Base-by-base conservation (phyloP, 139 green algal species). In the Dunaliella primolecta region DNA sequence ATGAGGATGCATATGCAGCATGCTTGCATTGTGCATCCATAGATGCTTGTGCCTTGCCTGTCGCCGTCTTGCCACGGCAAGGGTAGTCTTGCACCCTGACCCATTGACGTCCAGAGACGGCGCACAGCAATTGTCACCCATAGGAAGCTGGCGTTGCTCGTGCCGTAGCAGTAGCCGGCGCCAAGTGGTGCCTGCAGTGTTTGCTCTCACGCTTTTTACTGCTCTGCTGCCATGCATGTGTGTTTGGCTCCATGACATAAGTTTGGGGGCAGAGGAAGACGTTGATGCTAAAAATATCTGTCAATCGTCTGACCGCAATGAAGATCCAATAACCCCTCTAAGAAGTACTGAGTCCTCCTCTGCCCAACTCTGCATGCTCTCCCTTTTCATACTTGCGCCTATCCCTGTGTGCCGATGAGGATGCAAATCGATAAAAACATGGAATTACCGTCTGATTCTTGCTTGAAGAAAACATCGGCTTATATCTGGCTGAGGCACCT, bases 401-500 rank as follows among this genome's bases (percentile, higher is more conserved):
- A 34, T 2, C 3, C 32, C 78, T 70, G 32, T 71, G 36, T 31
- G 23, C 24, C 7, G 27, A 20, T 21, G 36, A 31, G 20, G 79
- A 83, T 75, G 36, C 11, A 25, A 75, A 21, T 75, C 29, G 34
- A n/a, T n/a, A 75, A 31, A 35, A 32, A 83, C 34, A 38, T 84
- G 80, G 80, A 84, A 84, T 84, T 84, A 84, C 80, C 80, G 80
- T 84, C 80, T 56, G 80, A 84, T 23, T 37, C n/a, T 37, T 30
- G 15, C 3, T 32, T 84, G 80, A 84, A 57, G 80, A 84, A n/a
- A 84, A 84, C 80, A 56, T 32, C 7, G 79, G 34, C 75, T 81
- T n/a, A 31, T n/a, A 7, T 78, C 2, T 81, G 32, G 77, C 20
- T 84, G 46, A 64, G 46, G 46, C 46, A 64, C 46, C 3, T 7